Evolutionary conservation across 345 rosid species (phyloP).

Genomic region (Salix suchowensis): DNA sequence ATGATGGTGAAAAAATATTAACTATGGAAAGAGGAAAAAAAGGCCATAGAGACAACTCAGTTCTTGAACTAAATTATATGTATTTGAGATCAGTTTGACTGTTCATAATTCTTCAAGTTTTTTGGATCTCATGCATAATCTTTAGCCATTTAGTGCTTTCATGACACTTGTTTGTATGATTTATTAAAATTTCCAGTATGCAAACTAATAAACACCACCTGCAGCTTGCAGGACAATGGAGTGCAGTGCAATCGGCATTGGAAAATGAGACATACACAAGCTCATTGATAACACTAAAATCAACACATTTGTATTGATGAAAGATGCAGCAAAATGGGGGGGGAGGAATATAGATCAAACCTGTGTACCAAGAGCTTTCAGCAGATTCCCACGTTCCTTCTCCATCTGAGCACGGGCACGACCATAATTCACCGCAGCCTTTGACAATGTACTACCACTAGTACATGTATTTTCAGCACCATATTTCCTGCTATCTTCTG

Average conservation of each 20-base stretch:
- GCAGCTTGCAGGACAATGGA: background rate
- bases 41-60: background rate
- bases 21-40: background rate
- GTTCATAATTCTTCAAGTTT: background rate
- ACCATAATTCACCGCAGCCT: conserved; percentile 62
- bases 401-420: conserved; percentile 80
- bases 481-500: conserved; percentile 84
- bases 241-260: background rate
- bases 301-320: background rate
- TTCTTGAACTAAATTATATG: background rate
- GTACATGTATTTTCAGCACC: conserved; percentile 88
- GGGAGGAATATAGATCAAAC: conserved; percentile 44
- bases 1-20: background rate
- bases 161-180: background rate
- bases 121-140: background rate
- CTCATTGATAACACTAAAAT: background rate
- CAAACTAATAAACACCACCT: background rate
- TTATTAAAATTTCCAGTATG: background rate
- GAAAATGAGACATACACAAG: background rate
- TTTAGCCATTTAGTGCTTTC: background rate
- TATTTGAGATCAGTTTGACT: background rate
- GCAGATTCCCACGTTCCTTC: conserved; percentile 72
- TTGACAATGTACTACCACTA: conserved; percentile 67
- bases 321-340: background rate
- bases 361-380: conserved; percentile 93